Evolutionary conservation across 441 rosid species (phyloP).

Genomic region (Kokia cookei): DNA sequence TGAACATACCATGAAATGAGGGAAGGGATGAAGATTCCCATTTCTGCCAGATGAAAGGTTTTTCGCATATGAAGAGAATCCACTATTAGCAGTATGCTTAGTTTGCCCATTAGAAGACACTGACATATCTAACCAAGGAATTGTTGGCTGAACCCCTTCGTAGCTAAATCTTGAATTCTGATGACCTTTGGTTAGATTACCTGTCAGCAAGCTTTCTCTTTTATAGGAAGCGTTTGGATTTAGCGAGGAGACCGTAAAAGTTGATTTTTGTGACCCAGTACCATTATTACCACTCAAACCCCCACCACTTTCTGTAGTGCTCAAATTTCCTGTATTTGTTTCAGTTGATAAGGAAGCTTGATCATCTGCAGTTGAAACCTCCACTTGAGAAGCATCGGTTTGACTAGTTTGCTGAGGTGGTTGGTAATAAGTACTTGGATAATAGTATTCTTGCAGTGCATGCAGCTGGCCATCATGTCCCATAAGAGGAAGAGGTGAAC

Average conservation of each 20-base stretch:
- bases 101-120: slow-evolving; percentile 31
- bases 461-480: slow-evolving; percentile 34
- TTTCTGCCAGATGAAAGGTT: slow-evolving; percentile 36
- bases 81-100: slow-evolving; percentile 19
- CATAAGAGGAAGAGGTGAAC: slow-evolving; percentile 29
- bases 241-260: slow-evolving; percentile 31
- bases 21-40: slow-evolving; percentile 27
- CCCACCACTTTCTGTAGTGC: slow-evolving; percentile 25
- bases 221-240: slow-evolving; percentile 38
- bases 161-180: slow-evolving; percentile 38
- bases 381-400: slow-evolving; percentile 18
- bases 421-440: slow-evolving; percentile 42
- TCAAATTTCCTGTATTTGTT: slow-evolving; percentile 26
- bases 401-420: slow-evolving; percentile 17
- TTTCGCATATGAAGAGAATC: slow-evolving; percentile 27
- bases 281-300: slow-evolving; percentile 28
- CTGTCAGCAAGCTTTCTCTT: slow-evolving; percentile 31
- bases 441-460: slow-evolving; percentile 38
- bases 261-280: slow-evolving; percentile 26
- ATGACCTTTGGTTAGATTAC: slow-evolving; percentile 26
- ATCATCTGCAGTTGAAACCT: slow-evolving; percentile 24
- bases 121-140: slow-evolving; percentile 38
- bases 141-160: slow-evolving; percentile 36
- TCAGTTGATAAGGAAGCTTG: slow-evolving; percentile 29
- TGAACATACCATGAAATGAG: slow-evolving; percentile 39